Percentiles rank a stretch among this genome's conserved stretches.
These are phyloP conservation scores for Solanum commersonii DNA, from an alignment of 257 asterid species.

Conservation along the genomic window DNA sequence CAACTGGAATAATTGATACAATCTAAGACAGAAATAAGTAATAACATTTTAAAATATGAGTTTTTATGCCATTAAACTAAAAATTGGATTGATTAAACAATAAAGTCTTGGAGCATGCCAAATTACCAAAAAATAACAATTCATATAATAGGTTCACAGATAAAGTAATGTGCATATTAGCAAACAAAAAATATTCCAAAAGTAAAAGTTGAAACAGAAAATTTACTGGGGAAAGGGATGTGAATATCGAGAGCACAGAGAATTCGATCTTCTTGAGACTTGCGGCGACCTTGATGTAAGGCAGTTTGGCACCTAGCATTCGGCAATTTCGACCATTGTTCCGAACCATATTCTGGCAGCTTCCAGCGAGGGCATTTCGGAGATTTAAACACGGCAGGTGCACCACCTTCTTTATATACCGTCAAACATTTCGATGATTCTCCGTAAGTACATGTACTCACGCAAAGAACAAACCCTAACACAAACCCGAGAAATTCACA, in stretches of 20 bases:
- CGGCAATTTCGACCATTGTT: conserved; percentile 16
- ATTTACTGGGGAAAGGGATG: conserved; percentile 73
- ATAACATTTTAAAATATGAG: neutral
- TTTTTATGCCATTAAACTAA: neutral
- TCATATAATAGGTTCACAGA: neutral
- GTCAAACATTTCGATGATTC: conserved; percentile 77
- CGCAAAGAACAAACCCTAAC: conserved; percentile 27
- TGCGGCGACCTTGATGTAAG: conserved; percentile 79
- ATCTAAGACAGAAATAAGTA: neutral
- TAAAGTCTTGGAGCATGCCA: neutral
- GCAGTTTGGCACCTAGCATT: conserved; percentile 57
- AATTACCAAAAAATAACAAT: neutral
- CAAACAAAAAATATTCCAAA: neutral
- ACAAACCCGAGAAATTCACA: neutral
- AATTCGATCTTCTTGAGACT: conserved; percentile 81
- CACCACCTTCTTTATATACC: conserved; percentile 90
- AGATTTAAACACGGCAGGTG: conserved; percentile 89
- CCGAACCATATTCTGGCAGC: conserved; percentile 32
- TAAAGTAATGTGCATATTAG: neutral
- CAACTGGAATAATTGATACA: neutral
- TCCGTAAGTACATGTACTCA: conserved; percentile 23
- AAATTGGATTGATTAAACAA: neutral
- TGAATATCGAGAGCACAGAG: conserved; percentile 65
- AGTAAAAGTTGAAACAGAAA: neutral
- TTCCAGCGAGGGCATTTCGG: conserved; percentile 98